Conservation (phyloP, 768 basidiomycete species). For the Trametes sanguinea region DNA sequence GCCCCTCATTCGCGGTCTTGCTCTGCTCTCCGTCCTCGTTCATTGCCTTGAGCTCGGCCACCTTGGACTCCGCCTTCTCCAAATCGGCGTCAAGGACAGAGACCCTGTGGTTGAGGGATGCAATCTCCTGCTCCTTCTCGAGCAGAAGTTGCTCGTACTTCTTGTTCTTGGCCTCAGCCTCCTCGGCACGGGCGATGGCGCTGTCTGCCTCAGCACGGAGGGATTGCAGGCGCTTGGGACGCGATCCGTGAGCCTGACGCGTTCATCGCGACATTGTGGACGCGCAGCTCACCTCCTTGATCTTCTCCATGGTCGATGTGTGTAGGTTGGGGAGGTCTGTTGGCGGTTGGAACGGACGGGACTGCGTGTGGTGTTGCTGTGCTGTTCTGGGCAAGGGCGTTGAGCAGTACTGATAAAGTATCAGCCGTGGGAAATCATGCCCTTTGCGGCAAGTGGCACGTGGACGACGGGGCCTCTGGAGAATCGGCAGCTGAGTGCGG, state of each 20-base stretch:
- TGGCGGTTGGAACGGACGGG: constrained; percentile 18
- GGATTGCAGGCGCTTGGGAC: constrained; percentile 63
- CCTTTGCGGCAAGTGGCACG: constrained; percentile 19
- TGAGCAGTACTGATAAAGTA: constrained; percentile 31
- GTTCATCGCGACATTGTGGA: background rate
- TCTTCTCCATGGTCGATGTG: constrained; percentile 45
- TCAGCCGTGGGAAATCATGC: constrained; percentile 39
- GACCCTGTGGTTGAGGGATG: constrained; percentile 75
- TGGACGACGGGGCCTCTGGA: constrained; percentile 4
- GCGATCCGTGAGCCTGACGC: background rate
- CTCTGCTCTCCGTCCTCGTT: constrained; percentile 69
- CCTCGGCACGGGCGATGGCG: constrained; percentile 81
- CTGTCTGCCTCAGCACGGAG: constrained; percentile 86
- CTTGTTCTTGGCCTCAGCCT: constrained; percentile 84
- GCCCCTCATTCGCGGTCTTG: constrained; percentile 70
- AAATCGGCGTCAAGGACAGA: constrained; percentile 63
- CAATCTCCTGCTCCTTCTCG: constrained; percentile 83
- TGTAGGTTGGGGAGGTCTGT: constrained; percentile 21
- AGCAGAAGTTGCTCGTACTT: constrained; percentile 69
- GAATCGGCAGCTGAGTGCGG: background rate
- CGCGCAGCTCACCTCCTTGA: constrained; percentile 42
- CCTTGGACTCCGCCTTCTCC: constrained; percentile 67
- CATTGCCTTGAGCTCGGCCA: constrained; percentile 64
- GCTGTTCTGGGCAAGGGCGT: constrained; percentile 30
- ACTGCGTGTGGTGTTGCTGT: constrained; percentile 14